Percentiles rank a stretch among this genome's conserved stretches.
These are phyloP conservation scores for Syzygium aqueum DNA, from an alignment of 345 rosid genomes.

Conservation along the genomic window DNA sequence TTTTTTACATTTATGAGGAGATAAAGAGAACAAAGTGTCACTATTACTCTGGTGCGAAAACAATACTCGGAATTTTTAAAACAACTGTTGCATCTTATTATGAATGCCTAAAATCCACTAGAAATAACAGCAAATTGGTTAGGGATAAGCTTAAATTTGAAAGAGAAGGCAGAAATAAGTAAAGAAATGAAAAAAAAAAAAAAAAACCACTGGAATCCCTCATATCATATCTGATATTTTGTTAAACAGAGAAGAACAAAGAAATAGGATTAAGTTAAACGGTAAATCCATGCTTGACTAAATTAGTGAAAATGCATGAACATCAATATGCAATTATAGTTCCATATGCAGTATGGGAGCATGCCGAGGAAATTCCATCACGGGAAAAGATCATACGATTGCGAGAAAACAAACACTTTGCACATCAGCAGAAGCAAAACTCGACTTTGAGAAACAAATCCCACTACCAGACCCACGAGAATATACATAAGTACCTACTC, in stretches of 20 bases:
- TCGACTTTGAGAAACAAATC: background rate
- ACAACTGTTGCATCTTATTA: background rate
- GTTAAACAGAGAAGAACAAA: background rate
- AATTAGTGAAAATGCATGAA: background rate
- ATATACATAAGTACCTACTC: conserved; percentile 31
- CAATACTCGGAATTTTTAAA: background rate
- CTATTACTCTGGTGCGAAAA: background rate
- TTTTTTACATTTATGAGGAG: background rate
- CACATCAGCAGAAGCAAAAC: background rate
- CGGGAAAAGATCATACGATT: background rate
- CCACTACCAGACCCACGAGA: background rate
- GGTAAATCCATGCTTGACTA: background rate
- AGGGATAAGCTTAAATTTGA: background rate
- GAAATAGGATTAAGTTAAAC: background rate
- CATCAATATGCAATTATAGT: background rate
- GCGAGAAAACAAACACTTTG: background rate
- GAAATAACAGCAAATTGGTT: background rate
- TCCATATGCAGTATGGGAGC: background rate
- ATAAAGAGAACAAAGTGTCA: background rate
- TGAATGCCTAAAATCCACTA: background rate
- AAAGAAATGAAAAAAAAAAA: background rate
- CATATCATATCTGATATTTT: background rate
- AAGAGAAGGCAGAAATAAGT: background rate
- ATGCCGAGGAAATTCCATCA: background rate
- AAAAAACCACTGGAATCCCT: background rate